These are phyloP conservation scores for Cladosporium colombiae DNA, from an alignment of 2,329 filamentous ascomycete species.

Conservation along the genomic window DNA sequence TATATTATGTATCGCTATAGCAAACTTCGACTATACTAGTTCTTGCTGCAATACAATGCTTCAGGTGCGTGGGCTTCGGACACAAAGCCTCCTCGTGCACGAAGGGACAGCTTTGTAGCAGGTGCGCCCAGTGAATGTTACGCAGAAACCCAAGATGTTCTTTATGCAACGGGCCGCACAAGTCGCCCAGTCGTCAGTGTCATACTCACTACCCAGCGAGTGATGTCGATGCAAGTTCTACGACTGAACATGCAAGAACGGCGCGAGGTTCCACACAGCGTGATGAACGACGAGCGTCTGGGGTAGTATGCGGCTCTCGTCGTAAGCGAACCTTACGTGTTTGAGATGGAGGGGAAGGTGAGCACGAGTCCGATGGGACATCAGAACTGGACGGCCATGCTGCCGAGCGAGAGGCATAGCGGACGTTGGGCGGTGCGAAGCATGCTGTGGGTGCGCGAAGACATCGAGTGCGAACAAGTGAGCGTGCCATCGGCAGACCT, in stretches of 20 bases:
- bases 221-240: not conserved
- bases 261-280: not conserved
- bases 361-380: not conserved
- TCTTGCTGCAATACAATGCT: slow-evolving; percentile 12
- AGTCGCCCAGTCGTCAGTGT: not conserved
- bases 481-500: not conserved
- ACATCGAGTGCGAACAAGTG: not conserved
- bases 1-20: too few species aligned
- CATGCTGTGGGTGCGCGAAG: not conserved
- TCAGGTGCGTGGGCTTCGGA: not conserved
- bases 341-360: not conserved
- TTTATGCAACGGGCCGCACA: not conserved
- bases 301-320: not conserved
- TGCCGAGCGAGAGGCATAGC: too few species aligned
- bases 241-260: not conserved
- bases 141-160: not conserved
- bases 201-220: not conserved
- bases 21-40: too few species aligned
- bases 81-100: not conserved
- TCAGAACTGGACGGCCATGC: not conserved
- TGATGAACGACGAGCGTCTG: not conserved
- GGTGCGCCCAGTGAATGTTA: not conserved
- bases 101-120: not conserved
- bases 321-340: not conserved
- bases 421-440: not conserved